Conservation (phyloP, 129 eudicot genomes). For the Flaveria sonorensis region DNA sequence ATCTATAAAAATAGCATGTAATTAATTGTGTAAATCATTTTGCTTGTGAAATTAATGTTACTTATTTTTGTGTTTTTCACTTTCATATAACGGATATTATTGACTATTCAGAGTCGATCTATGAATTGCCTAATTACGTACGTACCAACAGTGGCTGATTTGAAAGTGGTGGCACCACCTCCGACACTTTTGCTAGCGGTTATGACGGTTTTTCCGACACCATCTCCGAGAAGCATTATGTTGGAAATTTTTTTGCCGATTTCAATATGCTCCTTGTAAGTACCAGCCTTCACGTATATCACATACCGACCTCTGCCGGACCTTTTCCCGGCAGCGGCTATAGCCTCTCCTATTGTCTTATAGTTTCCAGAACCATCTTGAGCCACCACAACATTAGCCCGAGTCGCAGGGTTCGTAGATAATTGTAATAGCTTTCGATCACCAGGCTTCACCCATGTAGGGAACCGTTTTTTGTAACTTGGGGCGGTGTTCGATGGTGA, state of each 20-base stretch:
- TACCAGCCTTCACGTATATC: constrained; percentile 51
- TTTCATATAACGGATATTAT: too few species aligned
- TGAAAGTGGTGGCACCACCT: constrained; percentile 57
- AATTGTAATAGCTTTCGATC: constrained; percentile 52
- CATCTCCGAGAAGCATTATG: constrained; percentile 64
- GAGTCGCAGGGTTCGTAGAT: constrained; percentile 20
- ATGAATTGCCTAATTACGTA: constrained; percentile 11
- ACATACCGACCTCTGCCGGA: constrained; percentile 49
- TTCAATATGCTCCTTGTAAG: constrained; percentile 47
- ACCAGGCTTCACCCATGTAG: constrained; percentile 50
- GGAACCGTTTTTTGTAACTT: constrained; percentile 39
- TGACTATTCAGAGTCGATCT: too few species aligned
- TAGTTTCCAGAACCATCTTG: constrained; percentile 63
- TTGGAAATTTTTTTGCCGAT: constrained; percentile 42
- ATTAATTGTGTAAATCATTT: neutral
- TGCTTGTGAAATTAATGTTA: constrained; percentile 2
- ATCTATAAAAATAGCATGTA: neutral
- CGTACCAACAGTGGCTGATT: constrained; percentile 60
- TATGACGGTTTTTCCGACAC: constrained; percentile 59
- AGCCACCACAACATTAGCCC: constrained; percentile 55
- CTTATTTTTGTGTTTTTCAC: neutral
- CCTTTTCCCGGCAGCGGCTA: constrained; percentile 44
- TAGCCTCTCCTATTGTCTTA: constrained; percentile 49
- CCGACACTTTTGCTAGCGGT: constrained; percentile 66
- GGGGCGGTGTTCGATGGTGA: constrained; percentile 12